phyloP scores from a whole-genome alignment of 2,329 filamentous ascomycete species.

The Claviceps purpurea region DNA sequence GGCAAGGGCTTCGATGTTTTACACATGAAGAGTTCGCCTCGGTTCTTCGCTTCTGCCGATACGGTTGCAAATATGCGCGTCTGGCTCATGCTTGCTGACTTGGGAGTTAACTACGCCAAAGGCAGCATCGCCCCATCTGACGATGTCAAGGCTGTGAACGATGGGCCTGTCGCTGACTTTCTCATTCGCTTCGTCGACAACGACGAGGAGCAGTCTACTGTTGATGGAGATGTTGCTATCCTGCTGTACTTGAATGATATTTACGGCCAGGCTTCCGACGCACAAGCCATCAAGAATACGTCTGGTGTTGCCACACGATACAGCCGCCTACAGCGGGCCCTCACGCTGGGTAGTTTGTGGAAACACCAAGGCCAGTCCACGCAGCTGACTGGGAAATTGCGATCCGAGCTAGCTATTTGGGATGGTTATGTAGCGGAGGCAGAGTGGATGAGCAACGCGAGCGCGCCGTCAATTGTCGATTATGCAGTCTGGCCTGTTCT shows the following conservation, averaged over 20 bases:
- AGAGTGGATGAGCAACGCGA: neutral
- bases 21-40: conserved; percentile 42
- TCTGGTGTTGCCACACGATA: conserved; percentile 23
- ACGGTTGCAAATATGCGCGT: conserved; percentile 34
- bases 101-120: conserved; percentile 31
- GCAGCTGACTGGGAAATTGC: conserved; percentile 11
- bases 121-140: conserved; percentile 22
- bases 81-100: conserved; percentile 34
- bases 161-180: conserved; percentile 6
- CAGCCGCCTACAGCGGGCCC: conserved; percentile 27
- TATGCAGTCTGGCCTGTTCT: conserved; percentile 45
- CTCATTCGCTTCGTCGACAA: conserved; percentile 42
- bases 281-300: conserved; percentile 11
- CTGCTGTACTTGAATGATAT: conserved; percentile 48
- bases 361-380: neutral
- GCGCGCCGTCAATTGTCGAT: conserved; percentile 22
- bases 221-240: conserved; percentile 38
- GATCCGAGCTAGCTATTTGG: conserved; percentile 26
- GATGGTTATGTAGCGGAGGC: conserved; percentile 18
- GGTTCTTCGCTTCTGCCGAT: conserved; percentile 38
- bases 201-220: conserved; percentile 30
- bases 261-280: conserved; percentile 22
- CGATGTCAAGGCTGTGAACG: neutral
- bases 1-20: conserved; percentile 75
- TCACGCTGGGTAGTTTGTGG: conserved; percentile 19